Conservation (phyloP, 352 stramenopile species). For the Phytopythium delawarense region DNA sequence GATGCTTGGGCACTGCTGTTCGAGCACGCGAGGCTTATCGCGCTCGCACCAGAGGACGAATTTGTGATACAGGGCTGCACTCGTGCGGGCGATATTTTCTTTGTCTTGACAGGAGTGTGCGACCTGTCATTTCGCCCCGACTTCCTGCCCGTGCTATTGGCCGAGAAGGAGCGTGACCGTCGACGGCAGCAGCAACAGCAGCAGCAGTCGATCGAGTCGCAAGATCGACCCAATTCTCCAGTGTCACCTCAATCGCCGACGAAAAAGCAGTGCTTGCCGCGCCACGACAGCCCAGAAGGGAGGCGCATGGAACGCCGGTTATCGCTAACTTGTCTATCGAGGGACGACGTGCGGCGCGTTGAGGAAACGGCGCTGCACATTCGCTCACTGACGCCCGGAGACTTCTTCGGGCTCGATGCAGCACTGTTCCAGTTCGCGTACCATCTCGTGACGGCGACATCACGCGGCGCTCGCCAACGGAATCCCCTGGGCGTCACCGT, state of each 20-base stretch:
- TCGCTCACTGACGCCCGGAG: slow-evolving; percentile 27
- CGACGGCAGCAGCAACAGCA: slow-evolving; percentile 6
- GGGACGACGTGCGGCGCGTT: slow-evolving; percentile 7
- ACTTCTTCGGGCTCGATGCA: slow-evolving; percentile 46
- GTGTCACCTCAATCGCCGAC: neutral
- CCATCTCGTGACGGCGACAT: slow-evolving; percentile 28
- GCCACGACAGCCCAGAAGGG: neutral
- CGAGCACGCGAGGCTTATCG: slow-evolving; percentile 14
- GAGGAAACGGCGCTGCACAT: slow-evolving; percentile 11
- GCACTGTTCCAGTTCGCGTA: slow-evolving; percentile 36
- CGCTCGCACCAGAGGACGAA: slow-evolving; percentile 10
- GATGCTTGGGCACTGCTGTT: slow-evolving; percentile 14
- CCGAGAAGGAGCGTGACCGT: slow-evolving; percentile 14
- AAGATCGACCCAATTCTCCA: neutral
- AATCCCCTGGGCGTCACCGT: slow-evolving; percentile 44
- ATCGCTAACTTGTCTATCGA: neutral
- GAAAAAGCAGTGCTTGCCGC: neutral
- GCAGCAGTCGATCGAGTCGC: neutral
- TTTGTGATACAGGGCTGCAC: slow-evolving; percentile 30
- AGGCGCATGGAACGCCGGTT: neutral
- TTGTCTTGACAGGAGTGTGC: slow-evolving; percentile 27
- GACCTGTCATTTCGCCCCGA: slow-evolving; percentile 24
- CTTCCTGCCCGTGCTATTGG: slow-evolving; percentile 21
- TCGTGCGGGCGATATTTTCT: slow-evolving; percentile 18
- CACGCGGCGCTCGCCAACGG: slow-evolving; percentile 35